These are phyloP conservation scores for Naganishia sp. DNA, from an alignment of 1,284 basidiomycete genomes.

Conservation along the genomic window DNA sequence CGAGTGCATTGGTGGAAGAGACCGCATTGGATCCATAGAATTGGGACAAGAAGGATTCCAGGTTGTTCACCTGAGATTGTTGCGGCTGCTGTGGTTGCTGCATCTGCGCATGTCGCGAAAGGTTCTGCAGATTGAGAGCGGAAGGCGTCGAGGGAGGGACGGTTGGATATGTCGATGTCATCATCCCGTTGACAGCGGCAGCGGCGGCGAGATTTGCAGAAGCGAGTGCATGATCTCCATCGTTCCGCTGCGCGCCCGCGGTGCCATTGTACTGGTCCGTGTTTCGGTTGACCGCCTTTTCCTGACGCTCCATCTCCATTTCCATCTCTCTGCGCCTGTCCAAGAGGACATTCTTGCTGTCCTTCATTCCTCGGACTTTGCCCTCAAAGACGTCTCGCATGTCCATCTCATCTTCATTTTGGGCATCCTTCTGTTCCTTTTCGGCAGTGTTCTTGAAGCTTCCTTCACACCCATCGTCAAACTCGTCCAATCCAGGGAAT, in stretches of 20 bases:
- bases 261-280: neutral
- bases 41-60: slow-evolving; percentile 28
- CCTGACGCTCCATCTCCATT: slow-evolving; percentile 16
- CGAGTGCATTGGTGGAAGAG: neutral
- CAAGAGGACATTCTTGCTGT: slow-evolving; percentile 28
- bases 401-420: slow-evolving; percentile 31
- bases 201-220: slow-evolving; percentile 14
- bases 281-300: slow-evolving; percentile 1
- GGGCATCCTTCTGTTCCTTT: slow-evolving; percentile 19
- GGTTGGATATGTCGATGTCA: neutral
- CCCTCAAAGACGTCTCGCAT: slow-evolving; percentile 29
- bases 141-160: slow-evolving; percentile 16
- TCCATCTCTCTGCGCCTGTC: slow-evolving; percentile 25
- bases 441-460: neutral
- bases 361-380: slow-evolving; percentile 30
- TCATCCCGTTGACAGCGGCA: slow-evolving; percentile 13
- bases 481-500: slow-evolving; percentile 19
- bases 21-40: slow-evolving; percentile 16
- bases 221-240: slow-evolving; percentile 1
- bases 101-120: neutral
- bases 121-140: neutral
- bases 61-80: slow-evolving; percentile 9
- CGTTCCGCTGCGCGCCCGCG: neutral
- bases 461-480: slow-evolving; percentile 9
- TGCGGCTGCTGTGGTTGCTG: neutral